Conservation (phyloP, 257 asterid genomes). For the Solanum clarkiae region DNA sequence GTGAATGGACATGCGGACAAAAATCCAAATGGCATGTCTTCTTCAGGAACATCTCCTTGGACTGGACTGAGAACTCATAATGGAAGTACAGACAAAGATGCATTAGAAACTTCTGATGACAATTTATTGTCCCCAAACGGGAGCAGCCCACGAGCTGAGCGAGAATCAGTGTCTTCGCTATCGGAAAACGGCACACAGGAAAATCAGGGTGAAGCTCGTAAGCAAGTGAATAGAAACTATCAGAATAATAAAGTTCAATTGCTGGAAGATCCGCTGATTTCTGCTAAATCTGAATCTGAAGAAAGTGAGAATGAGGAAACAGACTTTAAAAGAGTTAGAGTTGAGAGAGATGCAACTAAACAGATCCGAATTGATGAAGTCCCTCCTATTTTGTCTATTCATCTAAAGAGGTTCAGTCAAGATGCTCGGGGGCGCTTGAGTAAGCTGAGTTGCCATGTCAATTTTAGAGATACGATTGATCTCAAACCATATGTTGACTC, state of each 20-base stretch:
- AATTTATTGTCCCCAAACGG: not conserved
- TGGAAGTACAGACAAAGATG: constrained; percentile 15
- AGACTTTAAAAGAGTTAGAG: constrained; percentile 37
- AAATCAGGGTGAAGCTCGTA: not conserved
- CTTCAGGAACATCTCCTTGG: not conserved
- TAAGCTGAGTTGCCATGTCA: constrained; percentile 76
- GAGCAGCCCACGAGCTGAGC: constrained; percentile 11
- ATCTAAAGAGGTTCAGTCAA: constrained; percentile 80
- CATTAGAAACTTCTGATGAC: constrained; percentile 12
- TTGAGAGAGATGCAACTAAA: constrained; percentile 82
- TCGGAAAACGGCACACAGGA: constrained; percentile 11
- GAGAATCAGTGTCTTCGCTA: constrained; percentile 9
- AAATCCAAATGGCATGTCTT: not conserved
- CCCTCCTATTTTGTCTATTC: constrained; percentile 72
- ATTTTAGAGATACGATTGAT: constrained; percentile 46
- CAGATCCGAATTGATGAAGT: constrained; percentile 49
- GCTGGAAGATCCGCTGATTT: constrained; percentile 3
- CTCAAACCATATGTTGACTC: constrained; percentile 62
- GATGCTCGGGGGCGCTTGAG: constrained; percentile 79
- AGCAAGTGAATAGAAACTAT: constrained; percentile 1
- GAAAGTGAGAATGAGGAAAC: constrained; percentile 20
- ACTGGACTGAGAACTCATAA: not conserved
- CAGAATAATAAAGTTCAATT: not conserved
- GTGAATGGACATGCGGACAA: constrained; percentile 14
- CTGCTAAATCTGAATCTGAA: constrained; percentile 25